Evolutionary conservation across 2,329 filamentous ascomycete genomes (phyloP).

Genomic region (Talaromyces sp.): DNA sequence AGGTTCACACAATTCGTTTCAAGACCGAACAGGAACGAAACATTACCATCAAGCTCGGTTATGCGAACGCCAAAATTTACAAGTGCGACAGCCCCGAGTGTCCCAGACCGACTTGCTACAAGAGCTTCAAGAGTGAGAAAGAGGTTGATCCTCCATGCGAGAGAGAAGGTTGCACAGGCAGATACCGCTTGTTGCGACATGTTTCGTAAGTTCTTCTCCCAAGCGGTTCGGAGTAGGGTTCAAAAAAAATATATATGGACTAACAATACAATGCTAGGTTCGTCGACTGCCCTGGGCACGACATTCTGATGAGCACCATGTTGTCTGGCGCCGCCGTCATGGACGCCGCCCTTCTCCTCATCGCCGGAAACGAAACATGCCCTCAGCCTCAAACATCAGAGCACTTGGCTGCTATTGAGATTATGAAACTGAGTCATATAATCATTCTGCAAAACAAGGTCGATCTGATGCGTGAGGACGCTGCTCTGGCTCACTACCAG

Average conservation of each 20-base stretch:
- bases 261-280: slow-evolving; percentile 56
- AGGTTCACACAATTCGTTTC: slow-evolving; percentile 97
- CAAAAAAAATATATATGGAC: background rate
- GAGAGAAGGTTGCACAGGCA: slow-evolving; percentile 82
- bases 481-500: slow-evolving; percentile 87
- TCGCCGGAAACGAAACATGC: slow-evolving; percentile 97
- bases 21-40: slow-evolving; percentile 99
- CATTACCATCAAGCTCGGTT: slow-evolving; percentile 99
- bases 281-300: slow-evolving; percentile 98
- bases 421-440: slow-evolving; percentile 99
- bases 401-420: slow-evolving; percentile 97
- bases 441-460: slow-evolving; percentile 99
- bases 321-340: slow-evolving; percentile 98
- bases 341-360: slow-evolving; percentile 93
- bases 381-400: slow-evolving; percentile 98
- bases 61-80: slow-evolving; percentile 99
- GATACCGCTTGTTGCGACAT: slow-evolving; percentile 81
- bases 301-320: slow-evolving; percentile 99
- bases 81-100: slow-evolving; percentile 91
- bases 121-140: slow-evolving; percentile 98
- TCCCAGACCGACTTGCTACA: slow-evolving; percentile 90
- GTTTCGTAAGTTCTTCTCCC: slow-evolving; percentile 65
- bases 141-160: slow-evolving; percentile 96
- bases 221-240: background rate
- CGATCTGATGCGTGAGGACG: slow-evolving; percentile 95